A percentile compares a stretch with the other conserved stretches of the same genome.
Evolutionary conservation across 768 basidiomycete genomes (phyloP).

Genomic region (Rhodocollybia butyracea): DNA sequence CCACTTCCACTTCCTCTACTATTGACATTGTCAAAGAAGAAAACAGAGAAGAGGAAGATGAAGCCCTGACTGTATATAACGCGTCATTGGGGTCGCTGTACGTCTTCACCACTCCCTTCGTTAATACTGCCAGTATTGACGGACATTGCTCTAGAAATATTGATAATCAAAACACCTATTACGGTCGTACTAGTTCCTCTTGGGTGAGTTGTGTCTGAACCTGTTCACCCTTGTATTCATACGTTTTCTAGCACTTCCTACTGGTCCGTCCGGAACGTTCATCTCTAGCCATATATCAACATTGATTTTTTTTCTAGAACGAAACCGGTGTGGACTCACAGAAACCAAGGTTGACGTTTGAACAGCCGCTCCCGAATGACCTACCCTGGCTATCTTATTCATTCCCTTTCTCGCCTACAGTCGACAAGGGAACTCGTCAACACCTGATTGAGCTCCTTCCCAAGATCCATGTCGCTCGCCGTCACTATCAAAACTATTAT

Average conservation of each 20-base stretch:
- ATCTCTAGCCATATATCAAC: neutral
- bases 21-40: slow-evolving; percentile 34
- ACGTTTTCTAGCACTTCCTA: slow-evolving; percentile 50
- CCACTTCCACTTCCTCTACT: slow-evolving; percentile 3
- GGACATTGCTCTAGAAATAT: slow-evolving; percentile 54
- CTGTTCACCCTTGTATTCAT: neutral
- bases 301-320: slow-evolving; percentile 34
- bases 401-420: slow-evolving; percentile 52
- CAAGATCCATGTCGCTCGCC: slow-evolving; percentile 29
- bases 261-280: slow-evolving; percentile 38
- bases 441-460: slow-evolving; percentile 49
- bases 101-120: slow-evolving; percentile 4
- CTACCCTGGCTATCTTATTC: slow-evolving; percentile 57
- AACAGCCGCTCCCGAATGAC: slow-evolving; percentile 41
- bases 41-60: slow-evolving; percentile 50
- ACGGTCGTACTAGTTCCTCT: slow-evolving; percentile 61
- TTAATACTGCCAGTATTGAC: neutral
- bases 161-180: slow-evolving; percentile 60
- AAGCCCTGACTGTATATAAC: slow-evolving; percentile 59
- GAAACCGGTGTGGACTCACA: slow-evolving; percentile 58
- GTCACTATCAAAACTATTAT: slow-evolving; percentile 52
- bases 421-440: slow-evolving; percentile 39
- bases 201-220: slow-evolving; percentile 50
- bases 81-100: slow-evolving; percentile 17
- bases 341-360: slow-evolving; percentile 33